These are phyloP conservation scores for Globisporangium paroecandrum DNA, from an alignment of 352 stramenopile species.

Conservation along the genomic window DNA sequence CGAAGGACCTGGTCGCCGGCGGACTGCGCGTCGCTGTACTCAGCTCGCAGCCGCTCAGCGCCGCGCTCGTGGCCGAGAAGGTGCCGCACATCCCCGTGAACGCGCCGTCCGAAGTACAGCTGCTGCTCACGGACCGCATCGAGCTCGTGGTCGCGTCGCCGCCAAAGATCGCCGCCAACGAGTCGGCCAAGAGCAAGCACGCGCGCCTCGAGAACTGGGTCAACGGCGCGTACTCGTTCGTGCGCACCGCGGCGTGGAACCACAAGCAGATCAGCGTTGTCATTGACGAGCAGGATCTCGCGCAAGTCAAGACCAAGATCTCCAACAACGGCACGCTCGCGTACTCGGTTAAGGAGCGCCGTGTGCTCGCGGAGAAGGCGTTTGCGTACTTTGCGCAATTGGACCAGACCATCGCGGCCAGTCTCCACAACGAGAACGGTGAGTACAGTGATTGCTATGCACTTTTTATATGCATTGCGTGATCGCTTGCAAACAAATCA, in stretches of 20 bases:
- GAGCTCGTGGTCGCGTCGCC: slow-evolving; percentile 63
- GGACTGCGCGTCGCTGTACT: slow-evolving; percentile 66
- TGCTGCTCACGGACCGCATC: slow-evolving; percentile 68
- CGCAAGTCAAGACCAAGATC: slow-evolving; percentile 45
- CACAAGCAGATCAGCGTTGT: slow-evolving; percentile 86
- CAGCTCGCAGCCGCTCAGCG: slow-evolving; percentile 43
- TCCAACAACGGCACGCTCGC: slow-evolving; percentile 59
- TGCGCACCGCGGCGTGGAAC: slow-evolving; percentile 83
- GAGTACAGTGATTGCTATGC: slow-evolving; percentile 8
- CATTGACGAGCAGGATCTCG: slow-evolving; percentile 61
- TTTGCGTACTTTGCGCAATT: slow-evolving; percentile 74
- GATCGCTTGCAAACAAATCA: background rate
- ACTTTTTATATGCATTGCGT: background rate
- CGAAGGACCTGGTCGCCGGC: slow-evolving; percentile 44
- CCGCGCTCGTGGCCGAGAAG: slow-evolving; percentile 66
- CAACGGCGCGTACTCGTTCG: slow-evolving; percentile 71
- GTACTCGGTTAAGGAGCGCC: slow-evolving; percentile 69
- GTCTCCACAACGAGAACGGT: slow-evolving; percentile 46
- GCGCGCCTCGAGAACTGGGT: slow-evolving; percentile 60
- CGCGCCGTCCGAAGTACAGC: slow-evolving; percentile 57
- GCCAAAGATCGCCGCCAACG: slow-evolving; percentile 28
- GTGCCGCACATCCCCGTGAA: slow-evolving; percentile 68
- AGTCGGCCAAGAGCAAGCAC: slow-evolving; percentile 38
- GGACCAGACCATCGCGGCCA: slow-evolving; percentile 59
- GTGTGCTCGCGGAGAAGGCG: slow-evolving; percentile 70